Percentiles rank a stretch among this genome's conserved stretches.
These are phyloP conservation scores for Amanita thiersii DNA, from an alignment of 768 basidiomycete species.

Conservation along the genomic window DNA sequence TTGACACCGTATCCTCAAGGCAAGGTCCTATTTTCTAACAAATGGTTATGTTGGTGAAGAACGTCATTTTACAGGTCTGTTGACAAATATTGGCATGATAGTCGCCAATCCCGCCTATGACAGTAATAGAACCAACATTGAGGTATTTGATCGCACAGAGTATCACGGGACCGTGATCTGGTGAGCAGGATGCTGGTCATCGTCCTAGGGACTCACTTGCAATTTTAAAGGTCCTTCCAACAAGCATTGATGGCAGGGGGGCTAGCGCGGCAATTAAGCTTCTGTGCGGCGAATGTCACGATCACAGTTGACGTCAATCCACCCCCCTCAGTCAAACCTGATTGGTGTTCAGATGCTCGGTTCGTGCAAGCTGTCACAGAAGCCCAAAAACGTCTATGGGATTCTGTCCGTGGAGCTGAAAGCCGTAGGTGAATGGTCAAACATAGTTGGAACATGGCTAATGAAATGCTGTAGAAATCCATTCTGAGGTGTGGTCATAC, in stretches of 20 bases:
- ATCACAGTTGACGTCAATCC: slow-evolving; percentile 18
- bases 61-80: slow-evolving; percentile 19
- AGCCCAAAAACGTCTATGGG: slow-evolving; percentile 30
- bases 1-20: slow-evolving; percentile 36
- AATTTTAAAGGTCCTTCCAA: slow-evolving; percentile 26
- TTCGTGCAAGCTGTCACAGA: slow-evolving; percentile 23
- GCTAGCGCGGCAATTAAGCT: slow-evolving; percentile 26
- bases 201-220: not conserved
- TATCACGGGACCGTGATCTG: slow-evolving; percentile 30
- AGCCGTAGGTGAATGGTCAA: slow-evolving; percentile 14
- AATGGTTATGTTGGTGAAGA: not conserved
- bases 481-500: slow-evolving; percentile 34
- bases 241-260: slow-evolving; percentile 38
- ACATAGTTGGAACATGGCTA: not conserved
- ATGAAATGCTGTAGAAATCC: slow-evolving; percentile 20
- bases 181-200: slow-evolving; percentile 12
- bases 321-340: slow-evolving; percentile 15
- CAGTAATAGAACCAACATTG: slow-evolving; percentile 30
- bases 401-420: slow-evolving; percentile 25
- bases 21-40: slow-evolving; percentile 10
- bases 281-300: slow-evolving; percentile 20
- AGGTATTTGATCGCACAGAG: slow-evolving; percentile 24
- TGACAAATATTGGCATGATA: slow-evolving; percentile 39
- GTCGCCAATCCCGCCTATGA: slow-evolving; percentile 39
- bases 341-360: slow-evolving; percentile 27